These are phyloP conservation scores for Botrytis squamosa DNA, from an alignment of 2,329 filamentous ascomycete genomes.

Conservation along the genomic window DNA sequence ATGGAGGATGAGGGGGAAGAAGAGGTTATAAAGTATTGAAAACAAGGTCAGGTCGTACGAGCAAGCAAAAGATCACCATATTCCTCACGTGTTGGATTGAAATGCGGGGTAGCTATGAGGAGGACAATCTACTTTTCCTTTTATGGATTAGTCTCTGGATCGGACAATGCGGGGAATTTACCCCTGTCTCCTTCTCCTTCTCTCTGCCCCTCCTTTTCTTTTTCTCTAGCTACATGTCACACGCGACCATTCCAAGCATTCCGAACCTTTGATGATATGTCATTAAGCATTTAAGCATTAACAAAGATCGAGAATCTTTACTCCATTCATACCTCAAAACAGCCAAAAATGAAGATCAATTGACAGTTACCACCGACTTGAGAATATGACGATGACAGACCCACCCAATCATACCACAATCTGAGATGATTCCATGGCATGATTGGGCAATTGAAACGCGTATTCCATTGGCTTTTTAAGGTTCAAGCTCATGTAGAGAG, in stretches of 20 bases:
- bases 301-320: neutral
- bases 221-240: neutral
- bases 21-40: neutral
- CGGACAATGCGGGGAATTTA: slow-evolving; percentile 11
- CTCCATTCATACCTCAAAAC: neutral
- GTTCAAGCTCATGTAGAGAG: neutral
- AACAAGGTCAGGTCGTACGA: slow-evolving; percentile 13
- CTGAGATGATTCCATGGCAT: neutral
- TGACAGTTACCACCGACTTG: neutral
- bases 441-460: slow-evolving; percentile 4
- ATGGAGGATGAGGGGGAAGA: neutral
- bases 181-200: neutral
- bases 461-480: neutral
- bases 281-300: neutral
- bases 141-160: neutral
- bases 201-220: neutral
- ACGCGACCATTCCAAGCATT: neutral
- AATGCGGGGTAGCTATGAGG: slow-evolving; percentile 22
- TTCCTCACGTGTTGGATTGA: slow-evolving; percentile 20
- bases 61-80: slow-evolving; percentile 14
- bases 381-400: neutral
- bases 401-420: slow-evolving; percentile 11
- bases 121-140: neutral
- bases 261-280: neutral
- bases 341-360: neutral